Evolutionary conservation across 1,284 basidiomycete genomes (phyloP), one percentile per base, ranked within the genome.

Genomic region (Leccinum subrobustum): DNA sequence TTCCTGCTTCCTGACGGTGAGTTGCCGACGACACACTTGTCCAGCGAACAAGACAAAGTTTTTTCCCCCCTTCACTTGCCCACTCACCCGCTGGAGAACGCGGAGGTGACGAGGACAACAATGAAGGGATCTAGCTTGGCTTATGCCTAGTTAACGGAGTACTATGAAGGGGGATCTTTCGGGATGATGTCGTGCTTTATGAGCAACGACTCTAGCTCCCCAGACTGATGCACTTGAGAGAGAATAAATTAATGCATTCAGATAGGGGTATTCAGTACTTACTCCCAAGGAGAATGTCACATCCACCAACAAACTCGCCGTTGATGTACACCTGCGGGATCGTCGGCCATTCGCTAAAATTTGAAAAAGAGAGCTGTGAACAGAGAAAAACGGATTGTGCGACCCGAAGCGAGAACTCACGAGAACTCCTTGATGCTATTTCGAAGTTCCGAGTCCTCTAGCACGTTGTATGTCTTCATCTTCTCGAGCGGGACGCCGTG

Each of bases 241-340:
- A 14, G 25, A 55, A 23, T 11, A 59, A 23, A 27, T 64, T 0
- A 67, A 58, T 35, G 25, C 27, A 8, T 48, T 35, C 8, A n/a
- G 16, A 48, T 14, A 11, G 29, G 14, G 1, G 29, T 2, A 23
- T 2, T 23, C 23, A 23, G 23, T 23, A 88, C 94, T 79, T 72
- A 96, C 95, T 98, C 66, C 86, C 86, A 31, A 98, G 76, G 57
- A 98, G 79, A 69, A 98, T 98, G 77, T 99, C 96, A 75, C 95
- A 98, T 54, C 96, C 96, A 53, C 96, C 96, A 31, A 98, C 83
- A 70, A 99, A 99, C 73, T 98, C 95, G 27, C 96, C 95, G 60
- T 93, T 88, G 47, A 98, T 83, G 73, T 97, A 99, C 8, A 99
- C 78, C 75, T 99, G 96, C 11, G 97, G 97, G 66, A 99, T 91